Conservation (phyloP, 73 alveolate species). For the Paramecium sexaurelia region DNA sequence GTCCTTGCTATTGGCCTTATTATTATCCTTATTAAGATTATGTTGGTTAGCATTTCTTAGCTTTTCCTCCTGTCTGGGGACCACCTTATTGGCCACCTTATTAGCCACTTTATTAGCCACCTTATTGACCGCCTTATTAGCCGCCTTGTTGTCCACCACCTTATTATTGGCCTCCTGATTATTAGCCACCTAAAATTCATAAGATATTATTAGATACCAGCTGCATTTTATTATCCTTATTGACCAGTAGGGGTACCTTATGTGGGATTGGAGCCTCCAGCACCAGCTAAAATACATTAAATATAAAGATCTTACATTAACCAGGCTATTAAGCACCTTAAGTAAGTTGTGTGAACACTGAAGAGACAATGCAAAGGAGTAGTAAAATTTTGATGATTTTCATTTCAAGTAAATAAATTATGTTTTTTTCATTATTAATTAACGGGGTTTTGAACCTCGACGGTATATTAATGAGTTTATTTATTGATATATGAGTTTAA, state of each 20-base stretch:
- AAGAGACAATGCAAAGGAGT: background rate
- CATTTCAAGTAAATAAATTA: background rate
- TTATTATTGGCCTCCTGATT: background rate
- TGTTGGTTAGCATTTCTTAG: background rate
- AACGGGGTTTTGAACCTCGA: background rate
- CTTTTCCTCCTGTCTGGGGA: background rate
- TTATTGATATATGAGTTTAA: background rate
- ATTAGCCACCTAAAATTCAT: background rate
- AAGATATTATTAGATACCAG: background rate
- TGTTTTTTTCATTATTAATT: background rate
- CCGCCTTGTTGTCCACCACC: background rate
- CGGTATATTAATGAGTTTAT: background rate
- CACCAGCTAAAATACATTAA: background rate
- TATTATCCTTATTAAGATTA: background rate
- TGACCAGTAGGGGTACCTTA: constrained; percentile 34
- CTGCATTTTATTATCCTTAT: background rate
- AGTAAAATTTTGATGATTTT: background rate
- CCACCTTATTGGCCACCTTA: constrained; percentile 25
- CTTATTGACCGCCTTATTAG: background rate
- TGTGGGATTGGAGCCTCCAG: background rate
- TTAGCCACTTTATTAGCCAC: background rate
- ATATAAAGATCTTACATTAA: background rate
- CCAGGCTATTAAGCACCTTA: background rate
- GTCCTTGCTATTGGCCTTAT: background rate
- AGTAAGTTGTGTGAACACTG: background rate